These are phyloP conservation scores for Penicillium sp. DNA, from an alignment of 2,329 filamentous ascomycete species.

Conservation along the genomic window DNA sequence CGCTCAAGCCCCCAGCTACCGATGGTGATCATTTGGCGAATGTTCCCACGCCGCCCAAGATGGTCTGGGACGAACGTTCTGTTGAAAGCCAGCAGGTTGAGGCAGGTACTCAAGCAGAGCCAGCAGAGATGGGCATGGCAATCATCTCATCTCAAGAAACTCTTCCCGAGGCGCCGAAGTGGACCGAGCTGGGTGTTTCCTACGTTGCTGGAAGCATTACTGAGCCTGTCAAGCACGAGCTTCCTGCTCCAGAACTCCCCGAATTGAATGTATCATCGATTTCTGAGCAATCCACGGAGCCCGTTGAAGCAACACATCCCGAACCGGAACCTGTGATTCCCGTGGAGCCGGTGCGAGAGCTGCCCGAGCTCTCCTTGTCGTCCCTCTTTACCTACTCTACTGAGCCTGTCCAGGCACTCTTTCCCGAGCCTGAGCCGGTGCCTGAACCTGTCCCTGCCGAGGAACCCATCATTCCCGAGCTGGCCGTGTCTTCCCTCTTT, in stretches of 20 bases:
- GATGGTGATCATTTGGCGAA: conserved; percentile 30
- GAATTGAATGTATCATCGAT: conserved; percentile 31
- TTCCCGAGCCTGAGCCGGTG: conserved; percentile 17
- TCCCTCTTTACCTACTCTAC: conserved; percentile 21
- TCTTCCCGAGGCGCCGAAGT: conserved; percentile 42
- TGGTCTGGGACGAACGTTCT: conserved; percentile 38
- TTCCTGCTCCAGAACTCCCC: conserved; percentile 21
- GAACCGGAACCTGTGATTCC: conserved; percentile 22
- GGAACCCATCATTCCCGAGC: conserved; percentile 17
- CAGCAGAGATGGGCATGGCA: conserved; percentile 32
- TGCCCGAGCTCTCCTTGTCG: conserved; percentile 20
- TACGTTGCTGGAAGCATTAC: conserved; percentile 32
- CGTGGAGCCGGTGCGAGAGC: conserved; percentile 13
- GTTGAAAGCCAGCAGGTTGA: conserved; percentile 15
- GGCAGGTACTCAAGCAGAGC: conserved; percentile 17
- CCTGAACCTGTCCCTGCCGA: conserved; percentile 14
- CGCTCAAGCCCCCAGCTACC: conserved; percentile 28
- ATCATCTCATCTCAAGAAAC: conserved; percentile 36
- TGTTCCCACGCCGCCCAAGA: conserved; percentile 42
- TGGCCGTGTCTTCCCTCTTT: conserved; percentile 35
- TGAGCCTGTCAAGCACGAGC: conserved; percentile 26
- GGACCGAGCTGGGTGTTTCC: conserved; percentile 36
- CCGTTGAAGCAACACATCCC: conserved; percentile 20
- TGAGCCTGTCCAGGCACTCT: conserved; percentile 23
- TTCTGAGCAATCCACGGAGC: conserved; percentile 23